A percentile compares a stretch with the other conserved stretches of the same genome.
phyloP scores from a whole-genome alignment of 1,284 basidiomycete species.

The Ganoderma leucocontextum region DNA sequence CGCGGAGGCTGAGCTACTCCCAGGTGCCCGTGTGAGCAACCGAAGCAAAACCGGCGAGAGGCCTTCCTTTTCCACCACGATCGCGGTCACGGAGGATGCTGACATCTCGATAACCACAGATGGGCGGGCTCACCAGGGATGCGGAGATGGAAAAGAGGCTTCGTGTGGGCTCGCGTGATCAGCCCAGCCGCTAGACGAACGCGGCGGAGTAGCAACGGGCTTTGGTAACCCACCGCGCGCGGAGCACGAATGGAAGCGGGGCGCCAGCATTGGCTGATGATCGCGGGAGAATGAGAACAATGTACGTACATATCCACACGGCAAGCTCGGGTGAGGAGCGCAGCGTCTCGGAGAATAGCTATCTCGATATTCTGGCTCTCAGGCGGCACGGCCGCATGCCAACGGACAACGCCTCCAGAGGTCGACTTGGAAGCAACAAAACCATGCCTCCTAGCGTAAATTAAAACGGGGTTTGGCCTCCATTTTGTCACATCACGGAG shows the following conservation, averaged over 20 bases:
- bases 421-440: not conserved
- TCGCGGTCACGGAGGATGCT: conserved; percentile 5
- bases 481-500: not conserved
- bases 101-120: conserved; percentile 12
- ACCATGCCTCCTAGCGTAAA: not conserved
- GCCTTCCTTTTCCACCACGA: not conserved
- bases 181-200: conserved; percentile 8
- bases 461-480: not conserved
- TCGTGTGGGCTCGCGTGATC: conserved; percentile 20
- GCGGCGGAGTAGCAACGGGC: conserved; percentile 9
- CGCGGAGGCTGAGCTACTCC: conserved; percentile 18
- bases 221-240: conserved; percentile 4
- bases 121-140: conserved; percentile 10
- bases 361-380: conserved; percentile 10
- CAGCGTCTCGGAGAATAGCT: not conserved
- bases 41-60: conserved; percentile 2
- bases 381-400: conserved; percentile 2
- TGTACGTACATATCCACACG: conserved; percentile 14
- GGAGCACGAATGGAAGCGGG: conserved; percentile 8
- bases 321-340: not conserved
- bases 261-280: conserved; percentile 14
- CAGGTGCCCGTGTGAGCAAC: conserved; percentile 14
- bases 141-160: conserved; percentile 13
- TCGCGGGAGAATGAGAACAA: conserved; percentile 18
- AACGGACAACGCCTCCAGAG: conserved; percentile 5